These are phyloP conservation scores for Arabidopsis hybrid DNA, from an alignment of 441 rosid genomes.

Conservation along the genomic window DNA sequence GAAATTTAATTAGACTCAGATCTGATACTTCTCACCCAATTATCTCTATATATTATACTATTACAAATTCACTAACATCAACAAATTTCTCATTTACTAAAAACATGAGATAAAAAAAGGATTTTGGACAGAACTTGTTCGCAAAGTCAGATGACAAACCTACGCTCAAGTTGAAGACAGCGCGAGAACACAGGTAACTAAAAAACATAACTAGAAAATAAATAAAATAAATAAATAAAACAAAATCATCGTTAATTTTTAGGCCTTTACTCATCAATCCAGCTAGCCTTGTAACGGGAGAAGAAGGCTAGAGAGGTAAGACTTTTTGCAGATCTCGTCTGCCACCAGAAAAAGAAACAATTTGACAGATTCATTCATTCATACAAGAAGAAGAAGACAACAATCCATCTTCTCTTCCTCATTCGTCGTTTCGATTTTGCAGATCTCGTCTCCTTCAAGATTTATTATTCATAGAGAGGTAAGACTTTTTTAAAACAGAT, in stretches of 20 bases:
- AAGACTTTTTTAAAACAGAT: constrained; percentile 4
- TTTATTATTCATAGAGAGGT: constrained; percentile 17
- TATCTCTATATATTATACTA: too few species aligned
- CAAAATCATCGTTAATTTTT: constrained; percentile 30
- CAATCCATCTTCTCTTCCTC: constrained; percentile 1
- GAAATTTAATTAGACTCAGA: too few species aligned
- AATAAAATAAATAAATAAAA: not conserved
- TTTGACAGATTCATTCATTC: constrained; percentile 23
- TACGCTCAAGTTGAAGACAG: constrained; percentile 32
- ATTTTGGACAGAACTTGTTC: not conserved
- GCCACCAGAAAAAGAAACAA: constrained; percentile 17
- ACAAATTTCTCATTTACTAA: too few species aligned
- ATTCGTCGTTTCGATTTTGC: not conserved
- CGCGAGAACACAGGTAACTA: constrained; percentile 14
- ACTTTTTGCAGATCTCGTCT: too few species aligned
- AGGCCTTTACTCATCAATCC: constrained; percentile 37
- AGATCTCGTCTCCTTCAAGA: constrained; percentile 10
- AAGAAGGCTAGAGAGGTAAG: too few species aligned
- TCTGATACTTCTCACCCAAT: too few species aligned
- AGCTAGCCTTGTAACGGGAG: constrained; percentile 31
- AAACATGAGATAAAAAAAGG: too few species aligned
- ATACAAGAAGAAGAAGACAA: not conserved
- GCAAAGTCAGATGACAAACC: constrained; percentile 4
- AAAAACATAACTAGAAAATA: not conserved
- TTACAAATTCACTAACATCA: too few species aligned